Evolutionary conservation across 2,329 filamentous ascomycete genomes (phyloP).

Genomic region (Penicillium sp.): DNA sequence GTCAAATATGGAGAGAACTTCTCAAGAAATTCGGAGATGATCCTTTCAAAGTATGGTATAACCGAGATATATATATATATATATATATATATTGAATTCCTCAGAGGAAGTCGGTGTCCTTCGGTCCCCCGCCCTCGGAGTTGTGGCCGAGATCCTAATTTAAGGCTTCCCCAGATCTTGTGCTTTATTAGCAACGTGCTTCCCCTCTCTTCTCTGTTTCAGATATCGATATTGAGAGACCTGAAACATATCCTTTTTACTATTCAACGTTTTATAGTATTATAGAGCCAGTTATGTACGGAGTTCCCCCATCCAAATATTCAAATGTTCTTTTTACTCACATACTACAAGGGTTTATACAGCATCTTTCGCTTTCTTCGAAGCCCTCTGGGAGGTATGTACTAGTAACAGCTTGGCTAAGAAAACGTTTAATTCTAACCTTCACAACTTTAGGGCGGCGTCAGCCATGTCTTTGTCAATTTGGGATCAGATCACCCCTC

Average conservation of each 20-base stretch:
- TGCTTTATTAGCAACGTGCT: constrained; percentile 9
- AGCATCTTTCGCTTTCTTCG: constrained; percentile 78
- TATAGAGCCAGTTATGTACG: constrained; percentile 5
- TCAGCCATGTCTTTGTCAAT: constrained; percentile 55
- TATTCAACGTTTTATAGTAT: background rate
- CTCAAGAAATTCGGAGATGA: background rate
- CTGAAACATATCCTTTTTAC: too few species aligned
- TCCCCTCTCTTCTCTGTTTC: background rate
- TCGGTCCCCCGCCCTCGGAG: constrained; percentile 19
- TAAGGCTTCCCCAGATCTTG: constrained; percentile 1
- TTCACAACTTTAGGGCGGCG: constrained; percentile 42
- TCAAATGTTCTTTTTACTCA: background rate
- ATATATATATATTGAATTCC: background rate
- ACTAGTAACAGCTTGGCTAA: constrained; percentile 22
- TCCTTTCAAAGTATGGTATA: background rate
- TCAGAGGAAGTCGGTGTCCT: background rate
- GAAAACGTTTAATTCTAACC: background rate
- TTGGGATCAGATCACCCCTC: constrained; percentile 64
- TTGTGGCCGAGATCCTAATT: constrained; percentile 17
- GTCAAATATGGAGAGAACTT: background rate
- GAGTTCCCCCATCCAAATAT: background rate
- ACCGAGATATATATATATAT: background rate
- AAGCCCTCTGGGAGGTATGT: constrained; percentile 72
- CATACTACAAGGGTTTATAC: constrained; percentile 54
- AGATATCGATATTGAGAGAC: background rate